These are phyloP conservation scores for Pichia sp. DNA, from an alignment of 1,139 yeast genomes.

Conservation along the genomic window DNA sequence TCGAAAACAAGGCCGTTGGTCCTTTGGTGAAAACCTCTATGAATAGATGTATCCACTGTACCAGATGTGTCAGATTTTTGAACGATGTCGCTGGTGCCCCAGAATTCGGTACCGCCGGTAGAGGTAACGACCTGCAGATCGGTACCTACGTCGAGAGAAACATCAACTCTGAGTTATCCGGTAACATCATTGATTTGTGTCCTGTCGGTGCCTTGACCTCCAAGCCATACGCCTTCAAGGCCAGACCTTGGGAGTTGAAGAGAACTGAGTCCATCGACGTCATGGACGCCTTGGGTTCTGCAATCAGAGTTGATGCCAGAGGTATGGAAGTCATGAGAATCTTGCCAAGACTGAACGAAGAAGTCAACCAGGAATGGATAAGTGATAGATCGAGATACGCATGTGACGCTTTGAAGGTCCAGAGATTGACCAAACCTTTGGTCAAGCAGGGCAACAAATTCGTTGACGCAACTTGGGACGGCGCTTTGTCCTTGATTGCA, in stretches of 20 bases:
- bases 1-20: constrained; percentile 86
- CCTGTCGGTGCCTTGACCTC: constrained; percentile 92
- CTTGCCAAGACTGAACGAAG: constrained; percentile 81
- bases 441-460: constrained; percentile 69
- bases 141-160: constrained; percentile 87
- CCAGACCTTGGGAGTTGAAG: constrained; percentile 93
- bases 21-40: constrained; percentile 86
- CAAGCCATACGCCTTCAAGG: constrained; percentile 86
- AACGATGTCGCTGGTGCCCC: constrained; percentile 94
- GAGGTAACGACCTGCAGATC: constrained; percentile 90
- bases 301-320: constrained; percentile 79
- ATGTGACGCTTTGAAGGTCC: constrained; percentile 81
- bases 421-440: constrained; percentile 79
- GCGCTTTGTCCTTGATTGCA: constrained; percentile 70
- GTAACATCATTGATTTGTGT: constrained; percentile 83
- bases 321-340: constrained; percentile 89
- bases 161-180: constrained; percentile 80
- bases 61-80: constrained; percentile 86
- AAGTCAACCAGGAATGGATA: constrained; percentile 89
- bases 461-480: constrained; percentile 83
- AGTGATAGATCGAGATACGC: constrained; percentile 85
- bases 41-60: constrained; percentile 93
- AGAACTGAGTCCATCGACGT: constrained; percentile 87
- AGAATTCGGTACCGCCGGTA: constrained; percentile 82
- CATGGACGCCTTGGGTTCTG: constrained; percentile 78